A percentile compares a stretch with the other conserved stretches of the same genome.
These are phyloP conservation scores for Bremia lactucae DNA, from an alignment of 352 stramenopile genomes.

Conservation along the genomic window DNA sequence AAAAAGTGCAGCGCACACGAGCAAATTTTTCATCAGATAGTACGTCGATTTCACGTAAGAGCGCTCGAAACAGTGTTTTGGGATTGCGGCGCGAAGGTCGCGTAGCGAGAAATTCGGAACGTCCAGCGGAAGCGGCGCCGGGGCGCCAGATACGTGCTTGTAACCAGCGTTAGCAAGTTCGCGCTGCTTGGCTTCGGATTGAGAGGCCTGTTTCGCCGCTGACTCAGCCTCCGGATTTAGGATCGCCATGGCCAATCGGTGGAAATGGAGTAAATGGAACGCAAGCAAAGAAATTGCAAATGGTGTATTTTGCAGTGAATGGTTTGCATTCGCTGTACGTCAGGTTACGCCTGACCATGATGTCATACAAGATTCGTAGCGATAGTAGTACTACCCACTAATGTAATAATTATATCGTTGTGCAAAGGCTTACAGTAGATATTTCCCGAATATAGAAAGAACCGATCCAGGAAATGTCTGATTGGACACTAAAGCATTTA, in stretches of 20 bases:
- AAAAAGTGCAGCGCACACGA: constrained; percentile 83
- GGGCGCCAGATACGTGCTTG: constrained; percentile 60
- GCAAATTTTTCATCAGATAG: constrained; percentile 88
- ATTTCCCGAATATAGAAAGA: too few relatives aligned
- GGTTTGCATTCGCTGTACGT: constrained; percentile 17
- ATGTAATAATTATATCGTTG: too few relatives aligned
- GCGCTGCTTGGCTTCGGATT: constrained; percentile 31
- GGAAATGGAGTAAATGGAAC: constrained; percentile 3
- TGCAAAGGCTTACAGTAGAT: too few relatives aligned
- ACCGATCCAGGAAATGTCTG: too few relatives aligned
- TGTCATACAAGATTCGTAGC: too few relatives aligned
- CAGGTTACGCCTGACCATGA: constrained; percentile 26
- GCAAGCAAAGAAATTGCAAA: constrained; percentile 24
- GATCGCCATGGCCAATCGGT: constrained; percentile 40
- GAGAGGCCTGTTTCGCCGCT: constrained; percentile 13
- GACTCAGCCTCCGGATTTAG: constrained; percentile 46
- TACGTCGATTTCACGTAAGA: constrained; percentile 86
- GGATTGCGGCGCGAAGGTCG: constrained; percentile 87
- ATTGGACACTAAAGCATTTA: too few relatives aligned
- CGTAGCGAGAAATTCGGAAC: constrained; percentile 82
- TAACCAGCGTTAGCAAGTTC: constrained; percentile 53
- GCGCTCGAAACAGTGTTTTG: constrained; percentile 94
- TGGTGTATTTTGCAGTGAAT: constrained; percentile 20
- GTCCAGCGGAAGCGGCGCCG: constrained; percentile 69
- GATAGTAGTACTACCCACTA: too few relatives aligned